Evolutionary conservation across 306 rosid species (phyloP).

Genomic region (Quercus dentata): DNA sequence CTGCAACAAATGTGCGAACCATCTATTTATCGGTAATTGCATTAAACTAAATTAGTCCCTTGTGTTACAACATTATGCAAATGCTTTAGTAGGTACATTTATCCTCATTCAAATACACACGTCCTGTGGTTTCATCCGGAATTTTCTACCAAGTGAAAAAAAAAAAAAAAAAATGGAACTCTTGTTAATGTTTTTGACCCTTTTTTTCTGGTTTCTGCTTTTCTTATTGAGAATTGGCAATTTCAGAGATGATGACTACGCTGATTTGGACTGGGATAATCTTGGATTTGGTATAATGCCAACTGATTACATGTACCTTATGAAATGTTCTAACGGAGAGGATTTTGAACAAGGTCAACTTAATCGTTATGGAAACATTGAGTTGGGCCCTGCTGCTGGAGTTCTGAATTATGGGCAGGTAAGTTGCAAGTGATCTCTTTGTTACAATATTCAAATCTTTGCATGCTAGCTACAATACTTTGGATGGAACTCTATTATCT

Average conservation of each 20-base stretch:
- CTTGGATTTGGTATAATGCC: slow-evolving; percentile 73
- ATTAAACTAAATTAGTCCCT: neutral
- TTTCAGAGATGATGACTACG: slow-evolving; percentile 46
- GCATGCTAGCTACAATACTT: no score
- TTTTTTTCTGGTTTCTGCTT: neutral
- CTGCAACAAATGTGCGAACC: slow-evolving; percentile 7
- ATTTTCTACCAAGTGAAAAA: no score
- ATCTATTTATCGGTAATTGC: slow-evolving; percentile 5
- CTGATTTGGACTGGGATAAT: slow-evolving; percentile 70
- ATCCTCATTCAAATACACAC: no score
- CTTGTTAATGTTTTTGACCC: neutral
- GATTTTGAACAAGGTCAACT: slow-evolving; percentile 57
- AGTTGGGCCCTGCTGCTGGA: slow-evolving; percentile 78
- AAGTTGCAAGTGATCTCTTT: neutral
- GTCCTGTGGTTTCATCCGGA: no score
- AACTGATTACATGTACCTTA: slow-evolving; percentile 71
- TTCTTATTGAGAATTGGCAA: neutral
- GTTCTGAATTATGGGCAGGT: slow-evolving; percentile 94
- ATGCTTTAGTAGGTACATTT: neutral
- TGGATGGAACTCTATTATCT: no score
- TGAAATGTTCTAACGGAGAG: slow-evolving; percentile 42
- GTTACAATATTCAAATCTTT: no score
- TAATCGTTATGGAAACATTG: slow-evolving; percentile 56
- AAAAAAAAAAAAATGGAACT: no score
- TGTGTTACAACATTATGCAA: neutral